Conservation (phyloP, 106 monocot genomes). For the Amphibolis antarctica region DNA sequence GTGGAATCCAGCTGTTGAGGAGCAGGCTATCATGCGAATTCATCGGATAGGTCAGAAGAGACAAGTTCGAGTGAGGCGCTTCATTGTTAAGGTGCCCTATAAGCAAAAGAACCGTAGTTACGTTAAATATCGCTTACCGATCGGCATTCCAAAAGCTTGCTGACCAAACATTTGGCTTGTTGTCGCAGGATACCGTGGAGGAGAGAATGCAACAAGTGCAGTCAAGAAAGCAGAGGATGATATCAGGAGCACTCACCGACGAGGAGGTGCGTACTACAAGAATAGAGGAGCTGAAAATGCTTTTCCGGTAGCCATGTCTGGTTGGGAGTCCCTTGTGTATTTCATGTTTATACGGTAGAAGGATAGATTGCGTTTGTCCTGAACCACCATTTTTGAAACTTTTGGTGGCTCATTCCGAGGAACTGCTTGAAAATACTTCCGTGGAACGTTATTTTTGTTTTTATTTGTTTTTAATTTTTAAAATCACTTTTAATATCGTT, state of each 20-base stretch:
- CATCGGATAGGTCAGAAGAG: conserved; percentile 81
- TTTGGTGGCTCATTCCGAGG: too few relatives aligned
- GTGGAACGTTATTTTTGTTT: too few relatives aligned
- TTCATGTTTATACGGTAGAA: too few relatives aligned
- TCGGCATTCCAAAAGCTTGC: too few relatives aligned
- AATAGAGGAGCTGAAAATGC: conserved; percentile 85
- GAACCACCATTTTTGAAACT: too few relatives aligned
- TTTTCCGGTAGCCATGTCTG: conserved; percentile 38
- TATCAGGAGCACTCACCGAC: conserved; percentile 73
- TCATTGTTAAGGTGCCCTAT: conserved; percentile 65
- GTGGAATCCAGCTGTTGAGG: conserved; percentile 99
- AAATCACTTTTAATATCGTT: too few relatives aligned
- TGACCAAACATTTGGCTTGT: background rate
- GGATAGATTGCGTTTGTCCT: too few relatives aligned
- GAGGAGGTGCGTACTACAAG: conserved; percentile 74
- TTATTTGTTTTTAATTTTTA: too few relatives aligned
- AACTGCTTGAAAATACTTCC: too few relatives aligned
- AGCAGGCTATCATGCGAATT: conserved; percentile 89
- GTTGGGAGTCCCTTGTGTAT: too few relatives aligned
- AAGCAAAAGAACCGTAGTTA: too few relatives aligned
- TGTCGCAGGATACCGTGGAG: conserved; percentile 58
- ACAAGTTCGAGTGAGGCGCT: conserved; percentile 62
- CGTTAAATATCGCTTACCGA: too few relatives aligned
- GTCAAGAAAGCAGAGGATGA: conserved; percentile 77
- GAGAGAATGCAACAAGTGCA: conserved; percentile 83